A percentile compares a stretch with the other conserved stretches of the same genome.
Evolutionary conservation across 129 eudicot species (phyloP).

Genomic region (Artemisia argyi): DNA sequence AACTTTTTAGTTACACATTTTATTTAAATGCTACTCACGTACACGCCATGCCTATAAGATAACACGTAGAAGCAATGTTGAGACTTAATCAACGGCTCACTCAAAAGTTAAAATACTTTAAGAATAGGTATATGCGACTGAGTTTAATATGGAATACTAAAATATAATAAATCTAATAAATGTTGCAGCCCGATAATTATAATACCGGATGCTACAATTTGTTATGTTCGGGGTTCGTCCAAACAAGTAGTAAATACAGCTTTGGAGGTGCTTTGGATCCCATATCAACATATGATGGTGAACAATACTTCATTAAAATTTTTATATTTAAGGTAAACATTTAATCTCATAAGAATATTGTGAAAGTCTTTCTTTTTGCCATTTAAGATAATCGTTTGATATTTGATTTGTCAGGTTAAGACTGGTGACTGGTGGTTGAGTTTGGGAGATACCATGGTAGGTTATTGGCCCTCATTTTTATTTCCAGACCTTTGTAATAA

Average conservation of each 20-base stretch:
- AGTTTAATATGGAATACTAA: not conserved
- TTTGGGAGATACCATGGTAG: not conserved
- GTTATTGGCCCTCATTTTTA: not conserved
- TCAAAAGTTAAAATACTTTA: too few relatives aligned
- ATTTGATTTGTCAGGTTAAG: not conserved
- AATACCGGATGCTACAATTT: not conserved
- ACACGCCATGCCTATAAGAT: too few relatives aligned
- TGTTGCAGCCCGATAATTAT: not conserved
- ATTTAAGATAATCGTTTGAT: not conserved
- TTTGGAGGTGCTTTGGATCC: not conserved
- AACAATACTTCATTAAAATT: not conserved
- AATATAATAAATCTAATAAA: not conserved
- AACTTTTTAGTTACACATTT: not conserved
- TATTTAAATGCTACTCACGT: not conserved
- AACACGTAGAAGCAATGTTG: too few relatives aligned
- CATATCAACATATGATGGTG: not conserved
- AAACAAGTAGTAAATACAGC: not conserved
- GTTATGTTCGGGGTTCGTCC: not conserved
- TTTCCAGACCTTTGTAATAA: not conserved
- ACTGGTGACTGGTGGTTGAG: not conserved
- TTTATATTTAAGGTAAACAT: not conserved
- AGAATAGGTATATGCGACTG: too few relatives aligned
- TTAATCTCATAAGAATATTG: not conserved
- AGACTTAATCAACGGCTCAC: too few relatives aligned
- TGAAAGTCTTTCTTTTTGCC: not conserved